Percentiles rank a stretch among this genome's conserved stretches.
phyloP scores from a whole-genome alignment of 805 yeast species.

The Candida suzukii region DNA sequence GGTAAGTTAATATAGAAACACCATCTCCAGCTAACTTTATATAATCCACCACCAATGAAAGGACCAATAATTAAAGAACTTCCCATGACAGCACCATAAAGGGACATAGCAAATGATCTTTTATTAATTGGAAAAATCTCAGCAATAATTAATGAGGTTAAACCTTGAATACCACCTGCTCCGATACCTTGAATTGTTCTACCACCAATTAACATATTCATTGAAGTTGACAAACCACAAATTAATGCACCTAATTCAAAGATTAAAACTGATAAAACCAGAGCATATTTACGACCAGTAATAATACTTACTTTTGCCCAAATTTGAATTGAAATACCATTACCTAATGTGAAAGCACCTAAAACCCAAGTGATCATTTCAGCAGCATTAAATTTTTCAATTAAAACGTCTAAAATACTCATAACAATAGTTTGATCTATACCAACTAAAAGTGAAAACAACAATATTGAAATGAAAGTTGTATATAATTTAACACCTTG shows the following conservation, averaged over 20 bases:
- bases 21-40: conserved; percentile 67
- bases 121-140: conserved; percentile 42
- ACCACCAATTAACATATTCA: conserved; percentile 63
- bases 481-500: conserved; percentile 13
- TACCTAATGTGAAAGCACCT: conserved; percentile 46
- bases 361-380: conserved; percentile 53
- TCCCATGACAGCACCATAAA: conserved; percentile 36
- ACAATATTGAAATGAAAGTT: conserved; percentile 4
- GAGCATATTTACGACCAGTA: conserved; percentile 47
- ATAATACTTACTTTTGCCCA: conserved; percentile 53
- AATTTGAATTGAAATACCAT: conserved; percentile 45
- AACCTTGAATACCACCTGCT: conserved; percentile 58
- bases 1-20: conserved; percentile 66
- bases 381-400: conserved; percentile 40
- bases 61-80: conserved; percentile 56
- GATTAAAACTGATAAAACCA: conserved; percentile 40
- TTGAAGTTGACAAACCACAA: conserved; percentile 44
- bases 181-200: conserved; percentile 68
- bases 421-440: conserved; percentile 55
- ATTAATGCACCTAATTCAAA: conserved; percentile 60
- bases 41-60: conserved; percentile 58
- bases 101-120: conserved; percentile 32
- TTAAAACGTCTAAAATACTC: conserved; percentile 42
- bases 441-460: conserved; percentile 27
- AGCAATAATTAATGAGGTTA: conserved; percentile 48